Evolutionary conservation across 768 basidiomycete genomes (phyloP), one percentile per base, ranked within the genome.

Genomic region (Podaxis sp.): DNA sequence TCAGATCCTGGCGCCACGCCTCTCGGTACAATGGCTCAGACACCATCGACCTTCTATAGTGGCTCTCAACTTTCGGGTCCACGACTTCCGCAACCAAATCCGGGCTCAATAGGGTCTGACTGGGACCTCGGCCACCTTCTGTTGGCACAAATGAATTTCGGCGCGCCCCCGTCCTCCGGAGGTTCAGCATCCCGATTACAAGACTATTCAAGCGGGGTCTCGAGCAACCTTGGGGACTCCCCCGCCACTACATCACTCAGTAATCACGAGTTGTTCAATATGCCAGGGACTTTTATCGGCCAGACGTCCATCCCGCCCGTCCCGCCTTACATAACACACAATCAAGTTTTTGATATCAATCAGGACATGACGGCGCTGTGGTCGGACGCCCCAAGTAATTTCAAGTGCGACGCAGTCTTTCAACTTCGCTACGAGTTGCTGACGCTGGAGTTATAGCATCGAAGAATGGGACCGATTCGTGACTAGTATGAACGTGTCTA

Each of bases 371-470:
- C 82, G 25, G 74, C 79, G 11, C 80, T 86, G 76, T 87, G 85
- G 85, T 82, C 80, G 8, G 76, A 76, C 63, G 80, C 82, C 38
- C 85, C 85, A 8, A 74, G 76, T 41, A 76, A 79, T 13, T 85
- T 84, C 64, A 56, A 56, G 61, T 62, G 37, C 81, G 81, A 85
- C 84, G 64, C 68, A 81, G 3, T 19, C 27, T 13, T 22, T 19
- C 72, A 24, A 22, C 38, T n/a, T 33, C 36, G 22, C n/a, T 49
- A 38, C 17, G 7, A 27, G 15, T 41, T 7, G 15, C 59, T 60
- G 46, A 63, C 43, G 7, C 49, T 13, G 41, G 25, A 29, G 46
- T 25, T 22, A 65, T 11, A 72, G 64, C 61, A 63, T 63, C 61
- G 70, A 67, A 15, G 66, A 70, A 47, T 70, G 69, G 69, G 65